phyloP scores from a whole-genome alignment of 148 eudicot genomes.

The Chenopodium quinoa region DNA sequence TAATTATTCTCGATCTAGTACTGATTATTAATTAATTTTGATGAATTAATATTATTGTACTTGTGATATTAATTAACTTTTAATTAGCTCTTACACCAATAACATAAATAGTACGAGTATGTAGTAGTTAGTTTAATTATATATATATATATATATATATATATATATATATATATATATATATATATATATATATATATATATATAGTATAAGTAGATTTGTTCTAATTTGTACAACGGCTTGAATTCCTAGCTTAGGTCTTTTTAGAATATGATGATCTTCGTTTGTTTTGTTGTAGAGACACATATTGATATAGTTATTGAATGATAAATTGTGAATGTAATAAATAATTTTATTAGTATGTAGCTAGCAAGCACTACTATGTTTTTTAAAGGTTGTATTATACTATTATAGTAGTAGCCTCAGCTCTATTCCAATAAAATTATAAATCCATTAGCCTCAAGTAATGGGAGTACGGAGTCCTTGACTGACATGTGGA shows the following conservation, averaged over 20 bases:
- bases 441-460: too few species aligned
- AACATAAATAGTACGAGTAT: not conserved
- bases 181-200: not conserved
- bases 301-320: not conserved
- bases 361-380: too few species aligned
- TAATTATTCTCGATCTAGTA: too few species aligned
- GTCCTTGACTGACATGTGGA: too few species aligned
- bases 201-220: not conserved
- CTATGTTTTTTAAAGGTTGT: too few species aligned
- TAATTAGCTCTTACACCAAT: not conserved
- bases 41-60: not conserved
- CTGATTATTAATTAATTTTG: not conserved
- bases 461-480: too few species aligned
- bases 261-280: not conserved
- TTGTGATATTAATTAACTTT: not conserved
- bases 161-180: not conserved
- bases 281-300: not conserved
- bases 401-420: too few species aligned
- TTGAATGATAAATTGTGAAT: not conserved
- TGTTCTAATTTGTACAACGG: too few species aligned
- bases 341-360: not conserved
- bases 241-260: not conserved
- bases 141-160: not conserved
- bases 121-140: not conserved
- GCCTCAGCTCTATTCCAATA: too few species aligned